Percentiles rank a stretch among this genome's conserved stretches.
phyloP scores from a whole-genome alignment of 2,329 filamentous ascomycete genomes.

The Sclerotiophoma versabilis region DNA sequence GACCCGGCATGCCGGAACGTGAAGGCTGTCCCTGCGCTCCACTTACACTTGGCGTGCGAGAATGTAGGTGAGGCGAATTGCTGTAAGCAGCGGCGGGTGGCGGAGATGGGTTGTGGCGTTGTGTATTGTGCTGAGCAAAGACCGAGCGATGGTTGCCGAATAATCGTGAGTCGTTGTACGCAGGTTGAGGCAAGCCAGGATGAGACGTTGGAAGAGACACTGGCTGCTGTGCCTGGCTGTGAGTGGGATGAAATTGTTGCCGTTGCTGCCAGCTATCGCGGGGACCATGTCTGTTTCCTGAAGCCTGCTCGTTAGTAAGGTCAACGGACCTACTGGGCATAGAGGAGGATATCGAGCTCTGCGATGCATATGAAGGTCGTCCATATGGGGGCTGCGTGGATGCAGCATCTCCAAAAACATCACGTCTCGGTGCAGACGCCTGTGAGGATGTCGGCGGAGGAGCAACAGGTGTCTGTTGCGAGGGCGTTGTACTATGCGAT shows the following conservation, averaged over 20 bases:
- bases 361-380: slow-evolving; percentile 38
- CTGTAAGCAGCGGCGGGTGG: slow-evolving; percentile 39
- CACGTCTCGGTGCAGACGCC: slow-evolving; percentile 33
- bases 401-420: slow-evolving; percentile 33
- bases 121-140: slow-evolving; percentile 43
- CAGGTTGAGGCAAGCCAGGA: slow-evolving; percentile 34
- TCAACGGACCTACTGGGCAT: slow-evolving; percentile 39
- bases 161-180: slow-evolving; percentile 29
- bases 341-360: slow-evolving; percentile 31
- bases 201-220: slow-evolving; percentile 38
- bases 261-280: slow-evolving; percentile 43
- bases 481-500: slow-evolving; percentile 46
- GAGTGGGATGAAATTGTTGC: slow-evolving; percentile 35
- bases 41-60: slow-evolving; percentile 45
- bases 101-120: slow-evolving; percentile 44
- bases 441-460: slow-evolving; percentile 40
- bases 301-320: slow-evolving; percentile 39
- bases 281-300: slow-evolving; percentile 24
- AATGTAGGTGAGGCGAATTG: slow-evolving; percentile 46
- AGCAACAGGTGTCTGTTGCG: slow-evolving; percentile 43
- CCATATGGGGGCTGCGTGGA: slow-evolving; percentile 36
- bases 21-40: slow-evolving; percentile 33
- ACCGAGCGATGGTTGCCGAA: slow-evolving; percentile 41
- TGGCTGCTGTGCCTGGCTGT: slow-evolving; percentile 37
- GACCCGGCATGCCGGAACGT: slow-evolving; percentile 33